Evolutionary conservation across 1,284 basidiomycete genomes (phyloP), one percentile per base, ranked within the genome.

Genomic region (Marasmius oreades): DNA sequence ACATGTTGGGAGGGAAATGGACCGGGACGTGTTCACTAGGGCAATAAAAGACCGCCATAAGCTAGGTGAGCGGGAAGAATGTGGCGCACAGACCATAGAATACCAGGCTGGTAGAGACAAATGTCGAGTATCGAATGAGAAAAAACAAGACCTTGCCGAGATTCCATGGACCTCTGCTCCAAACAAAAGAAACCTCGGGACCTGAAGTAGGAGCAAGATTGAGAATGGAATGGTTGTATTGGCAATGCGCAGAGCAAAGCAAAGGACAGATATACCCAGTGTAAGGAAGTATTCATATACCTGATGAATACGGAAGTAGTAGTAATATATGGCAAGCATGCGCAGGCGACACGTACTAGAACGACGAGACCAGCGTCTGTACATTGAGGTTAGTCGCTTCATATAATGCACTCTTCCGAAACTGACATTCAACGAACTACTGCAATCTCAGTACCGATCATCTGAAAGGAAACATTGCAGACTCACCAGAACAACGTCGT

Each of bases 251-350:
- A 16, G 39, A 33, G n/a, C 8, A 31, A 16, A 28, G 12, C 23
- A 12, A 7, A 18, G 16, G 26, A 50, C 2, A 5, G 20, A 33
- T 26, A 31, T 28, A 50, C 47, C 47, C 2, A 31, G 28, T 5
- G 47, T 50, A 11, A 50, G 47, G 47, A 50, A 26, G n/a, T 47
- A 47, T 16, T 47, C 45, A 26, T 47, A 47, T 22, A 47, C n/a
- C 45, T 47, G 43, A 20, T 12, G 7, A 6, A n/a, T 11, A n/a
- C 12, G 36, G 36, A 37, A 18, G n/a, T 42, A 18, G 39, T 18
- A n/a, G 16, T 20, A 20, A n/a, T 42, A 16, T 42, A 16, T 42
- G 5, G 16, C 10, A n/a, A n/a, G n/a, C 6, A 42, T 14, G 3
- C 7, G 16, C 39, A 42, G 39, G 16, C 16, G 20, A 16, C 8